These are phyloP conservation scores for Diospyros lotus DNA, from an alignment of 148 eudicot species.

Conservation along the genomic window DNA sequence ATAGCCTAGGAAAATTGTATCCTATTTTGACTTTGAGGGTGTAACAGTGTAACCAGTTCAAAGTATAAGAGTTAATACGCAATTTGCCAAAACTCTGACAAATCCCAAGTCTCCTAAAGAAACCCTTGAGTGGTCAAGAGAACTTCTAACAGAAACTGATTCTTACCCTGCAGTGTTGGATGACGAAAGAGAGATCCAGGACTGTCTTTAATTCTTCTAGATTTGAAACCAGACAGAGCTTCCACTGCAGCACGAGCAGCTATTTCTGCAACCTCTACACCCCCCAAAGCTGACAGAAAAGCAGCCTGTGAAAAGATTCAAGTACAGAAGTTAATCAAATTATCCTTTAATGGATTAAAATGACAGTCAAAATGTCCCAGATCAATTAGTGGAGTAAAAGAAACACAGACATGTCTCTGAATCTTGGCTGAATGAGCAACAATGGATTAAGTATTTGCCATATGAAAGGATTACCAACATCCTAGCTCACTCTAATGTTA, in stretches of 20 bases:
- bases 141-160: not conserved
- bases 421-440: not conserved
- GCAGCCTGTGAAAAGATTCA: constrained; percentile 57
- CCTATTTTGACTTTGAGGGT: too few species aligned
- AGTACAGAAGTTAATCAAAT: not conserved
- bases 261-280: constrained; percentile 78
- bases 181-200: constrained; percentile 21
- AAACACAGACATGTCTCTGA: not conserved
- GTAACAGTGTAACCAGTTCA: too few species aligned
- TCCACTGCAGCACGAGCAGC: constrained; percentile 81
- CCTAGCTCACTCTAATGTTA: not conserved
- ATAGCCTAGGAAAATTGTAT: too few species aligned
- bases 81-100: not conserved
- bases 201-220: constrained; percentile 27
- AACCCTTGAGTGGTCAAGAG: not conserved
- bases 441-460: not conserved
- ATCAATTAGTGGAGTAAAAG: not conserved
- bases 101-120: not conserved
- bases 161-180: constrained; percentile 51
- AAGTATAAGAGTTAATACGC: too few species aligned
- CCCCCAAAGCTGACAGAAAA: constrained; percentile 87
- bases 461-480: not conserved
- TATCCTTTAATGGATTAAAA: not conserved
- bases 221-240: constrained; percentile 42
- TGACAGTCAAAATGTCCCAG: not conserved